phyloP scores from a whole-genome alignment of 2,329 filamentous ascomycete genomes.

The Xenosphaeropsis pyriputrescens region DNA sequence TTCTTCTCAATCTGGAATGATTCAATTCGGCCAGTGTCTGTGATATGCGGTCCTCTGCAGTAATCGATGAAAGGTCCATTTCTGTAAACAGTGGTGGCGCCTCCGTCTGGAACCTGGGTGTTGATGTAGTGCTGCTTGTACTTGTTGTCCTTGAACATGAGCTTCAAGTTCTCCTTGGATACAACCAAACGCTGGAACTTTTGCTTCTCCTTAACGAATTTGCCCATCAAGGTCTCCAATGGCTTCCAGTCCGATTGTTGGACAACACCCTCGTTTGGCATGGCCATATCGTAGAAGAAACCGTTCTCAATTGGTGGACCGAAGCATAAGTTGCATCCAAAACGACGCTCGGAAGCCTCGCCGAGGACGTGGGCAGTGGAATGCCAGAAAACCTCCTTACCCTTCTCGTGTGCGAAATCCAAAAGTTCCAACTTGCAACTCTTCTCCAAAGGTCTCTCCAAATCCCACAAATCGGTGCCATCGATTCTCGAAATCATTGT shows the following conservation, averaged over 20 bases:
- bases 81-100: conserved; percentile 80
- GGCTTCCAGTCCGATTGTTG: conserved; percentile 70
- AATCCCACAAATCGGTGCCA: conserved; percentile 75
- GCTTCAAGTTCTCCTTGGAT: conserved; percentile 78
- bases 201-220: conserved; percentile 93
- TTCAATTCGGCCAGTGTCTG: conserved; percentile 87
- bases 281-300: conserved; percentile 96
- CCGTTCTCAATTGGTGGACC: conserved; percentile 84
- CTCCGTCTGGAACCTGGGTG: conserved; percentile 78
- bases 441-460: conserved; percentile 78
- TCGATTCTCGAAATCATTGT: conserved; percentile 79
- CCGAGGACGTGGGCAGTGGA: conserved; percentile 92
- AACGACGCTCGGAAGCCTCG: conserved; percentile 81
- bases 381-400: conserved; percentile 96
- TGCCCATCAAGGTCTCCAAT: conserved; percentile 64
- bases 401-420: conserved; percentile 57
- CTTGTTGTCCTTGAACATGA: conserved; percentile 97
- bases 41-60: conserved; percentile 88
- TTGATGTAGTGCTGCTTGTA: conserved; percentile 98
- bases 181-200: conserved; percentile 81
- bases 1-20: conserved; percentile 85
- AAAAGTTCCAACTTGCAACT: conserved; percentile 76
- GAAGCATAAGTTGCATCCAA: conserved; percentile 84
- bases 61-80: conserved; percentile 91
- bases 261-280: conserved; percentile 56